A percentile compares a stretch with the other conserved stretches of the same genome.
phyloP scores from a whole-genome alignment of 163 green algal genomes.

The Scenedesmus sp. region DNA sequence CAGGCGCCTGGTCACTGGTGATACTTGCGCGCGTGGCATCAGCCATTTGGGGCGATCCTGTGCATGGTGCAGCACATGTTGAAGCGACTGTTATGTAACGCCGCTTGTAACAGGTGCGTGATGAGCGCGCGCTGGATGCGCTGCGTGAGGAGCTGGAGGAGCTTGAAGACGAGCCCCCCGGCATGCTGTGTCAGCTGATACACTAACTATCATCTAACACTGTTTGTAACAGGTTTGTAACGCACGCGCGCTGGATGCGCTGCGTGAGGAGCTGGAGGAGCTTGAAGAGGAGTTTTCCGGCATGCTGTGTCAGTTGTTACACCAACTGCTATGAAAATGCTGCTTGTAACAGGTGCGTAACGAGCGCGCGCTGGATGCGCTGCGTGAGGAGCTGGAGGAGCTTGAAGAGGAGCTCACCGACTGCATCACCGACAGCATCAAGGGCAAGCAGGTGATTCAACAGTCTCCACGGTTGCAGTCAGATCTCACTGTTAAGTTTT shows the following conservation, averaged over 20 bases:
- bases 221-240: conserved; percentile 62
- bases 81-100: no score
- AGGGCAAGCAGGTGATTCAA: conserved; percentile 18
- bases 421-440: conserved; percentile 38
- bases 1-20: no score
- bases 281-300: conserved; percentile 79
- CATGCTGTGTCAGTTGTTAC: no score
- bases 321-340: no score
- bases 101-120: conserved; percentile 56
- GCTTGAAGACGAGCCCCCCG: conserved; percentile 79
- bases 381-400: conserved; percentile 82
- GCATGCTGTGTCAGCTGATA: conserved; percentile 13
- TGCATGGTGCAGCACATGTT: no score
- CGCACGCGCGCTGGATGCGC: conserved; percentile 66
- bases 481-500: no score
- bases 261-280: conserved; percentile 82
- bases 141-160: conserved; percentile 82
- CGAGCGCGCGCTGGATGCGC: conserved; percentile 67
- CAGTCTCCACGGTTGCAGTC: neutral
- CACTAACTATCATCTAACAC: neutral
- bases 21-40: no score
- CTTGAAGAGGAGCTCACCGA: conserved; percentile 82
- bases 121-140: conserved; percentile 72
- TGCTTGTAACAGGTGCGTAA: conserved; percentile 64
- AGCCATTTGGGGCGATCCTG: no score